Percentiles rank a stretch among this genome's conserved stretches.
phyloP scores from a whole-genome alignment of 179 eudicot species.

The Nepenthes alata region DNA sequence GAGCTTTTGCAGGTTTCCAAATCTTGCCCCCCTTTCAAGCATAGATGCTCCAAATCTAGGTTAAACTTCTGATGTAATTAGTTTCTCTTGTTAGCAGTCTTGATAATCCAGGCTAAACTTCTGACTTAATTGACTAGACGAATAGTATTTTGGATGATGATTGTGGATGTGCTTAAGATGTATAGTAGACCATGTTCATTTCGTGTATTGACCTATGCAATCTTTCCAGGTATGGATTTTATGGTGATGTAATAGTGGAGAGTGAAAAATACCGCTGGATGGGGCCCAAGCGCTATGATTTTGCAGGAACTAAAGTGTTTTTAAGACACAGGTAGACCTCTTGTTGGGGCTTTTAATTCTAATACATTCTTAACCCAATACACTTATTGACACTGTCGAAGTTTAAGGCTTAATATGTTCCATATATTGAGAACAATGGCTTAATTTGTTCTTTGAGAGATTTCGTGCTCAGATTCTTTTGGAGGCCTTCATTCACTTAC shows the following conservation, averaged over 20 bases:
- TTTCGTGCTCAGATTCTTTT: background rate
- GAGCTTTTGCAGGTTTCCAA: too few species aligned
- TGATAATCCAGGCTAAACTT: too few species aligned
- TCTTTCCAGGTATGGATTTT: constrained; percentile 72
- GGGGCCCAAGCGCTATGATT: constrained; percentile 96
- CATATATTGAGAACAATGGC: too few species aligned
- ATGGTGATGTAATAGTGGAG: constrained; percentile 93
- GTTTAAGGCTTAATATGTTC: too few species aligned
- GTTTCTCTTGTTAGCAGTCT: too few species aligned
- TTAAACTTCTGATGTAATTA: too few species aligned
- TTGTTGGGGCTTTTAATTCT: background rate
- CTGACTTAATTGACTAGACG: too few species aligned
- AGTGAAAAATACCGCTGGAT: constrained; percentile 98
- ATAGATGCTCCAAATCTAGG: too few species aligned
- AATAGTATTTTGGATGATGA: background rate
- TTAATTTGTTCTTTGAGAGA: too few species aligned
- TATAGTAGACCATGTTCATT: background rate
- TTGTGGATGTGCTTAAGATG: background rate
- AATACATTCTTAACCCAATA: background rate
- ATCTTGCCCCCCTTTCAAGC: too few species aligned
- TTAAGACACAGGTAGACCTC: constrained; percentile 61
- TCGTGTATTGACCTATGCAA: background rate
- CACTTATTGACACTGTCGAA: too few species aligned
- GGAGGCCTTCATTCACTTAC: too few species aligned
- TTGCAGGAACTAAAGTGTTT: constrained; percentile 91